Conservation (phyloP, 495 filamentous ascomycete genomes). For the Thermothielavioides terrestris region DNA sequence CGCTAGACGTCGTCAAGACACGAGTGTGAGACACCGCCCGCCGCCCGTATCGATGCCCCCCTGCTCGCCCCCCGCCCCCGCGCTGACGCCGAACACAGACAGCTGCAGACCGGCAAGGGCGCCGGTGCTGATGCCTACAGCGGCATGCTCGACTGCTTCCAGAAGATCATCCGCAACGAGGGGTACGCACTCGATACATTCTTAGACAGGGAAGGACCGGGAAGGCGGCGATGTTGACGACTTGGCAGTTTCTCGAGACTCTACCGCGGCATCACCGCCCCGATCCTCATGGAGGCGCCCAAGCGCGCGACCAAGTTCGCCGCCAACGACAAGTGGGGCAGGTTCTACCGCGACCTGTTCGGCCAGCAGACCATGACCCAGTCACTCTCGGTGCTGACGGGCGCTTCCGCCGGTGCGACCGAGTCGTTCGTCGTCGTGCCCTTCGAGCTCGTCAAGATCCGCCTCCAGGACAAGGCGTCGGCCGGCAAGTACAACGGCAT, state of each 20-base stretch:
- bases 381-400: constrained; percentile 78
- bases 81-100: constrained; percentile 49
- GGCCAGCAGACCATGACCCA: constrained; percentile 82
- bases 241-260: constrained; percentile 64
- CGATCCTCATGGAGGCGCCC: constrained; percentile 97
- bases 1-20: constrained; percentile 96
- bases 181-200: constrained; percentile 50
- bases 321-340: constrained; percentile 96
- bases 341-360: constrained; percentile 78
- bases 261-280: constrained; percentile 91
- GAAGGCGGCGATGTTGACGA: too few relatives aligned
- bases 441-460: constrained; percentile 93
- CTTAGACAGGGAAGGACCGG: neutral
- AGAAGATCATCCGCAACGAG: constrained; percentile 90
- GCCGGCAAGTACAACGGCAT: constrained; percentile 89
- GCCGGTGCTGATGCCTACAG: constrained; percentile 74
- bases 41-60: constrained; percentile 2
- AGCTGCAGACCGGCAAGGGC: constrained; percentile 69
- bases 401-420: constrained; percentile 88
- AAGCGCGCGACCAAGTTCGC: constrained; percentile 99
- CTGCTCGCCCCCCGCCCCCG: too few relatives aligned
- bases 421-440: constrained; percentile 87
- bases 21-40: constrained; percentile 60
- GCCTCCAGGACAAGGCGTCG: constrained; percentile 90
- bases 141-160: constrained; percentile 96